A percentile compares a stretch with the other conserved stretches of the same genome.
Conservation (phyloP, 371 early-diverging fungal species). For the Phascolomyces articulosus region DNA sequence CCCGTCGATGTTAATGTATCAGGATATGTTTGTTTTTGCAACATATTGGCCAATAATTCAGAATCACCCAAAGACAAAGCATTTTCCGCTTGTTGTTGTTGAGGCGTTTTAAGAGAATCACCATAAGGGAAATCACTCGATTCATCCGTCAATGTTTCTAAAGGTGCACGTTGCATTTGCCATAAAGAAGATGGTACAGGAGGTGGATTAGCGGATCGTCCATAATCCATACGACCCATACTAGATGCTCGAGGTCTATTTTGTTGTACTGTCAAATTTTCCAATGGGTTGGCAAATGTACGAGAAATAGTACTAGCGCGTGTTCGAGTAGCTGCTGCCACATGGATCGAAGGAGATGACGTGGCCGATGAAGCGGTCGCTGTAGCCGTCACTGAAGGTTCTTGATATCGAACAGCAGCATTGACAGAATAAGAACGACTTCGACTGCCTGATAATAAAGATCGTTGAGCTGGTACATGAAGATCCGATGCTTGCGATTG, state of each 20-base stretch:
- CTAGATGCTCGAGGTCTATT: slow-evolving; percentile 65
- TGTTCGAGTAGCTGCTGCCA: slow-evolving; percentile 7
- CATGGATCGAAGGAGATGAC: slow-evolving; percentile 1
- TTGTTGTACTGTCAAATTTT: slow-evolving; percentile 54
- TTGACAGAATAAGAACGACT: slow-evolving; percentile 78
- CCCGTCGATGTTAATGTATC: slow-evolving; percentile 9
- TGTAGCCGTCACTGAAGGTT: slow-evolving; percentile 13
- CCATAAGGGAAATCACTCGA: slow-evolving; percentile 19
- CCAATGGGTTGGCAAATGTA: slow-evolving; percentile 38
- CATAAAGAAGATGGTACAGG: slow-evolving; percentile 41
- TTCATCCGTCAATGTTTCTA: slow-evolving; percentile 45
- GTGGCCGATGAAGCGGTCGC: too few species aligned
- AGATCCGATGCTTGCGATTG: slow-evolving; percentile 23
- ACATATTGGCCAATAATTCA: slow-evolving; percentile 50
- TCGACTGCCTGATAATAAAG: slow-evolving; percentile 50
- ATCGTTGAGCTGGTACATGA: slow-evolving; percentile 15
- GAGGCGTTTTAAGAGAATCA: background rate
- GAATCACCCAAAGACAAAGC: slow-evolving; percentile 52
- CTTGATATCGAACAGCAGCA: slow-evolving; percentile 62
- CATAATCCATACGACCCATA: slow-evolving; percentile 60
- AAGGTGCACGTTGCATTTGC: slow-evolving; percentile 47
- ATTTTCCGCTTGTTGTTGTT: slow-evolving; percentile 6
- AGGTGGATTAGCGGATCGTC: slow-evolving; percentile 28
- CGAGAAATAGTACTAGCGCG: slow-evolving; percentile 35
- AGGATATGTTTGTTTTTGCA: slow-evolving; percentile 18